Evolutionary conservation across 2,329 filamentous ascomycete species (phyloP), one percentile per base, ranked within the genome.

Genomic region (Penicillium digitatum): DNA sequence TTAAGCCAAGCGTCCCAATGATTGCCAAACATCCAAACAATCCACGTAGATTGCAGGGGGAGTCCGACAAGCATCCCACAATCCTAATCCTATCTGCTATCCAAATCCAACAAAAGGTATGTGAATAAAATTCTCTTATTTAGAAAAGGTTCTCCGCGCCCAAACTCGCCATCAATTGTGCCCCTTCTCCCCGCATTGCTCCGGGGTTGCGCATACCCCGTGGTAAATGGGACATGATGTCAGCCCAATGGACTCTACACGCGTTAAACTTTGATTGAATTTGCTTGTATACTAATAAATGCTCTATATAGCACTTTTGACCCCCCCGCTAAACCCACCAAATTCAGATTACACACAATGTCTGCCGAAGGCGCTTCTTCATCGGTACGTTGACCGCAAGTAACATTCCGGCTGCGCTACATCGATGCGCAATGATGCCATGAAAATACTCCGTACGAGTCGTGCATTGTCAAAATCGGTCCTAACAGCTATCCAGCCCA

Each of bases 401-500:
- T 48, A 34, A 48, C 29, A 20, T 20, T 2, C 4, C 16, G 10
- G 32, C 27, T 9, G 32, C 26, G 3, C 32, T 53, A 53, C 55
- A 52, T 45, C 57, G 35, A 52, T 48, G 46, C 20, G 43, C 59
- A 37, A 26, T 34, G 38, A 18, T 43, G 38, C 31, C 45, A 24
- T 22, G 27, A 38, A 55, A 54, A 52, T 27, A 54, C 7, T 10
- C 44, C 5, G 14, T 20, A 27, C 20, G n/a, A 31, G 27, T 3
- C 16, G 3, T 24, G 38, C 51, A 51, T 57, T 59, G 20, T 54
- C 50, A 29, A 3, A 10, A 37, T 49, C 3, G 3, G 10, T 20
- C 11, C 57, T 63, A 50, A 61, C 45, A 29, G 49, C 24, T 20
- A 35, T 39, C 12, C 68, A 93, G 88, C 90, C 90, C 57, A 82